These are phyloP conservation scores for Dendrobium nobile DNA, from an alignment of 106 monocot genomes.

Conservation along the genomic window DNA sequence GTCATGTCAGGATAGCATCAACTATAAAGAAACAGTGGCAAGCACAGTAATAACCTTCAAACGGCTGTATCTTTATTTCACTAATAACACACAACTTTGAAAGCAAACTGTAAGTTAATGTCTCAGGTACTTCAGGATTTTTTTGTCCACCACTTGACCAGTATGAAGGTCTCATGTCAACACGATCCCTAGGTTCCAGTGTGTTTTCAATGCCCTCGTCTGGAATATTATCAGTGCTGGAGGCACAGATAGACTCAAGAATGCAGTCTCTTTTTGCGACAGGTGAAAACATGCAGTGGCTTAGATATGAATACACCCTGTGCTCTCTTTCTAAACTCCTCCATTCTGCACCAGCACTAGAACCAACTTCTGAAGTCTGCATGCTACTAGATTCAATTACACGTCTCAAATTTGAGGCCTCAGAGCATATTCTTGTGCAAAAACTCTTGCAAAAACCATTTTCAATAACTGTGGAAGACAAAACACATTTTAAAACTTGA, in stretches of 20 bases:
- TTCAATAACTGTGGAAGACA: slow-evolving; percentile 37
- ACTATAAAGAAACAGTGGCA: background rate
- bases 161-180: slow-evolving; percentile 52
- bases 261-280: slow-evolving; percentile 25
- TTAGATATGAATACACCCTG: slow-evolving; percentile 36
- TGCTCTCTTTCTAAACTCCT: slow-evolving; percentile 38
- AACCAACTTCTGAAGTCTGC: slow-evolving; percentile 16
- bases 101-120: slow-evolving; percentile 45
- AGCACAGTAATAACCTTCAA: slow-evolving; percentile 38
- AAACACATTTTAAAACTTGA: background rate
- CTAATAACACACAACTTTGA: slow-evolving; percentile 56
- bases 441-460: slow-evolving; percentile 64
- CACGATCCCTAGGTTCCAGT: slow-evolving; percentile 37
- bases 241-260: slow-evolving; percentile 41
- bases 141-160: slow-evolving; percentile 79
- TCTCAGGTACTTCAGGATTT: slow-evolving; percentile 55
- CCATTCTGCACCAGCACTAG: slow-evolving; percentile 39
- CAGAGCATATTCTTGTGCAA: slow-evolving; percentile 44
- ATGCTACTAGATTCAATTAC: slow-evolving; percentile 24
- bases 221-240: slow-evolving; percentile 83
- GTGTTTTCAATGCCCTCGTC: slow-evolving; percentile 73
- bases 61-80: slow-evolving; percentile 76
- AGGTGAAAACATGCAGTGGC: slow-evolving; percentile 23
- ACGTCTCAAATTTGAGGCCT: slow-evolving; percentile 39
- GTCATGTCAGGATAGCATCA: background rate